Base-by-base conservation (phyloP, 345 rosid species). In the Gossypium longicalyx region DNA sequence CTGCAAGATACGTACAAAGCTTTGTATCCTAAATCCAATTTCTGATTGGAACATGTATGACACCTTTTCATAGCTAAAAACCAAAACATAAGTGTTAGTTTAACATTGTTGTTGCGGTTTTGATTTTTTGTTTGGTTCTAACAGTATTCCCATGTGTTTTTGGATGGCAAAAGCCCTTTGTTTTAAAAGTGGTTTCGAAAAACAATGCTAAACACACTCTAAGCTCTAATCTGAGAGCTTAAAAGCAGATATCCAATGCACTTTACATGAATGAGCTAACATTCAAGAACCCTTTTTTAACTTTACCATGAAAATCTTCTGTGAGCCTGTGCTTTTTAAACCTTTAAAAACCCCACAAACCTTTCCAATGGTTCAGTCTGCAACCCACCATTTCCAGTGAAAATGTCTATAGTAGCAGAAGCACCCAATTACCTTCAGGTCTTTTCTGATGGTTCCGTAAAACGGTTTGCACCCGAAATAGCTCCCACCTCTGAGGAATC, bases 401-500 rank as follows among this genome's bases (percentile, higher is more conserved):
- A 79, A 65, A 86, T 87, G 90, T 81, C 87, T 12, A 72, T 80
- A 3, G 62, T 82, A 10, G 87, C 79, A 48, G 89, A 88, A 83
- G 84, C 84, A 19, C 90, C 86, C 0, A 87, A 80, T 44, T 88
- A 56, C 71, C 74, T 90, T 34, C 92, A 84, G 70, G 88, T 88
- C 67, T 84, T 85, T 17, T 86, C 90, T 23, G 88, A 87, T 52
- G 89, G 90, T 16, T 79, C 82, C 1, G 87, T 84, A 17, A 80
- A 77, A 70, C 88, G 90, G 43, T 79, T 87, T 41, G 47, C 74
- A 7, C 89, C 85, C 0, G 86, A 80, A 68, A 60, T 56, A 43
- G 80, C 76, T 52, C 76, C 83, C 12, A 54, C 83, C 73, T 82
- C 86, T n/a, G 43, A 43, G 29, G 81, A 82, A 47, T 63, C 81